Conservation (phyloP, 1,284 basidiomycete species). For the Anthracocystis setariae region DNA sequence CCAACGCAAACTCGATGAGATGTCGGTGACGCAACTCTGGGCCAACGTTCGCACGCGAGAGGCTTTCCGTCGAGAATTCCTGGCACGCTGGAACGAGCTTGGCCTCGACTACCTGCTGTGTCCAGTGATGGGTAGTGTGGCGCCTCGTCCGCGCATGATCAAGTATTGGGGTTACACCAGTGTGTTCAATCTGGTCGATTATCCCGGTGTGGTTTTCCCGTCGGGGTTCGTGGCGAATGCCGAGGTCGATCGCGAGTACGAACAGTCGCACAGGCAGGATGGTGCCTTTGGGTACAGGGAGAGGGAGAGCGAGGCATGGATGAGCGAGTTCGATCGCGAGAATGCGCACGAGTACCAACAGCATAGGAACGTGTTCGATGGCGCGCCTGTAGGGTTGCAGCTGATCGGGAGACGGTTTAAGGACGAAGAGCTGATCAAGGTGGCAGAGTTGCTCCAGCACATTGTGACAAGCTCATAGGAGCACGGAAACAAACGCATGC, state of each 20-base stretch:
- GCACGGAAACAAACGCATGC: no score
- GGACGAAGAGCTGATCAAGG: conserved; percentile 47
- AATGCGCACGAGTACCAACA: conserved; percentile 36
- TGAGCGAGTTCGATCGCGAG: conserved; percentile 23
- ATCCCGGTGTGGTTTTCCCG: conserved; percentile 48
- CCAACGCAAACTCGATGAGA: conserved; percentile 19
- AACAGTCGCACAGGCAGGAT: not conserved
- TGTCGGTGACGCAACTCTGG: conserved; percentile 34
- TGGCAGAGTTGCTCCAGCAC: conserved; percentile 32
- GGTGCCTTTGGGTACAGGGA: conserved; percentile 13
- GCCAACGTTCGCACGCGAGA: conserved; percentile 17
- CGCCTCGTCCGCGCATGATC: conserved; percentile 44
- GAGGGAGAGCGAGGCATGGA: conserved; percentile 1
- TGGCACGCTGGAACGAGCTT: conserved; percentile 30
- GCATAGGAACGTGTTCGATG: conserved; percentile 41
- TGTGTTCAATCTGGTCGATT: conserved; percentile 53
- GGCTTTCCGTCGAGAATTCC: conserved; percentile 27
- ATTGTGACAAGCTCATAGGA: conserved; percentile 3
- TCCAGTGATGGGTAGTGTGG: conserved; percentile 28
- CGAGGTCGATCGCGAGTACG: conserved; percentile 17
- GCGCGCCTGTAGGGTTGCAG: conserved; percentile 50
- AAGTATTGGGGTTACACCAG: conserved; percentile 53
- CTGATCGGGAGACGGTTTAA: conserved; percentile 37
- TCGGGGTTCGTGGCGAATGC: conserved; percentile 26
- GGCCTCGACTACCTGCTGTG: conserved; percentile 45